Evolutionary conservation across 2,329 filamentous ascomycete genomes (phyloP), one percentile per base, ranked within the genome.

Genomic region (Colletotrichum gloeosporioides): DNA sequence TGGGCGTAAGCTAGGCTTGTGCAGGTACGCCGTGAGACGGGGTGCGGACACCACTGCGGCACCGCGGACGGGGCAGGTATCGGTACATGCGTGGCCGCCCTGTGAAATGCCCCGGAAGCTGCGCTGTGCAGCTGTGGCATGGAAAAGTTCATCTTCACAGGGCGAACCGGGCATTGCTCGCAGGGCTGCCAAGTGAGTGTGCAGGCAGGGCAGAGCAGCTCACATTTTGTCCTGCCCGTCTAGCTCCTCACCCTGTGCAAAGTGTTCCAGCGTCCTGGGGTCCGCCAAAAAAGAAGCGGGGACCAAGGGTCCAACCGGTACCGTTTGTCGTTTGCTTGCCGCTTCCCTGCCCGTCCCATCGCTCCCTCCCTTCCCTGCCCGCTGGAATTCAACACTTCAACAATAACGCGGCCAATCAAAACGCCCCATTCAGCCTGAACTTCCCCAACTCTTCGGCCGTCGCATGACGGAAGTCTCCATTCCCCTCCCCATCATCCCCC

Each of bases 381-480:
- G 65, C 70, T 77, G 72, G 61, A 66, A 76, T 79, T 80, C 79
- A 80, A 80, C 79, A 80, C 77, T 77, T 78, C 79, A 80, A 81
- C 79, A 78, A 81, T 79, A 78, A 80, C 53, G 44, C 16, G 31
- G 15, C 75, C 75, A 77, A 77, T 75, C 61, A 75, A 13, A 32
- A 27, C 8, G 8, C 36, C 61, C 25, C 25, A 64, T 77, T 73
- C 70, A 69, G 66, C 73, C 72, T 73, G 77, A 79, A 81, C 69
- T 79, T 82, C 80, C 81, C 80, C 80, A 81, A 82, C 80, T 81
- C 79, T 81, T 80, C 75, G 73, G 75, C 75, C 73, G 73, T 69
- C 75, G 72, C 75, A 76, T 76, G 72, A 77, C 73, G 75, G 75
- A 73, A 25, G 75, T 77, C 75, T 76, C 68, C 73, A 77, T 53